These are phyloP conservation scores for Lyophyllum shimeji DNA, from an alignment of 768 basidiomycete species.

Conservation along the genomic window DNA sequence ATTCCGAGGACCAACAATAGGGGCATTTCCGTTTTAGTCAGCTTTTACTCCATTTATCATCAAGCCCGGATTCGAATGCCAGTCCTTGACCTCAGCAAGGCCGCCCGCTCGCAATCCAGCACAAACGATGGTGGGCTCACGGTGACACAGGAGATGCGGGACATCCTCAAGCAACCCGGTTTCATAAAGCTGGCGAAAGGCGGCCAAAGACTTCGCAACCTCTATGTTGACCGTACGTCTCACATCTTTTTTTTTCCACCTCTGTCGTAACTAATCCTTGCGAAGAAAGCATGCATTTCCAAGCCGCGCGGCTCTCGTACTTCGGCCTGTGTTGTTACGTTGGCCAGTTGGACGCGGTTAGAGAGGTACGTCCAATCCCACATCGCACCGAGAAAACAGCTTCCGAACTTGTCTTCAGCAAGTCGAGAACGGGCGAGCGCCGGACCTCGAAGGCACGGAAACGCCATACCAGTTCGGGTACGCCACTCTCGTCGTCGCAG, in stretches of 20 bases:
- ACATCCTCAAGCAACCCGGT: conserved; percentile 27
- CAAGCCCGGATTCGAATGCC: neutral
- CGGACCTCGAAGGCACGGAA: conserved; percentile 38
- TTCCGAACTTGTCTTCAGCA: conserved; percentile 14
- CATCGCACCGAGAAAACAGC: neutral
- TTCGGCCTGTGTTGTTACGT: conserved; percentile 28
- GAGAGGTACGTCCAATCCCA: conserved; percentile 16
- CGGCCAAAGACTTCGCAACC: conserved; percentile 25
- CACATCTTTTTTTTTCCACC: neutral
- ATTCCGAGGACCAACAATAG: neutral
- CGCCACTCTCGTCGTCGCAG: conserved; percentile 36
- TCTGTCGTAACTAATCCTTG: neutral
- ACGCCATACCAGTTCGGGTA: conserved; percentile 45
- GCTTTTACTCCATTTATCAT: neutral
- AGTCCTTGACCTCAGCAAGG: neutral
- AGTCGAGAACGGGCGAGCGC: conserved; percentile 30
- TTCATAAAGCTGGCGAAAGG: conserved; percentile 23
- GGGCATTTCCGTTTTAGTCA: neutral
- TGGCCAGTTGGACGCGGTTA: conserved; percentile 22
- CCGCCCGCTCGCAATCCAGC: neutral
- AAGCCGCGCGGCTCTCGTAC: conserved; percentile 22
- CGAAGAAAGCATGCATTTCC: conserved; percentile 26
- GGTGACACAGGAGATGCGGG: conserved; percentile 26
- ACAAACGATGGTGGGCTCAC: conserved; percentile 24
- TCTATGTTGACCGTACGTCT: conserved; percentile 26